Percentiles rank a stretch among this genome's conserved stretches.
Evolutionary conservation across 495 filamentous ascomycete genomes (phyloP).

Genomic region (Daldinia vernicosa): DNA sequence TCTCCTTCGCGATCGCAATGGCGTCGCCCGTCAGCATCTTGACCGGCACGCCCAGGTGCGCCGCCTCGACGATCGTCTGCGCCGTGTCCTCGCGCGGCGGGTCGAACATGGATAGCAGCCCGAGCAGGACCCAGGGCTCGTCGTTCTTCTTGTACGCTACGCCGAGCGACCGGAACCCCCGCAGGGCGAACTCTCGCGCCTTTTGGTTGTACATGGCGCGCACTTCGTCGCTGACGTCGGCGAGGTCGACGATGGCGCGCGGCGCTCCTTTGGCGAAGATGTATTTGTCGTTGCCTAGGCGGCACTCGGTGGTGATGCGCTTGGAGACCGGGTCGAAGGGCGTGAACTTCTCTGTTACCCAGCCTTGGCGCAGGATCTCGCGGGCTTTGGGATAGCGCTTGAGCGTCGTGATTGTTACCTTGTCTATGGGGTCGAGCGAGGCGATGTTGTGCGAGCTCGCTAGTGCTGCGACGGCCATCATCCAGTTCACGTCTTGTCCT

Average conservation of each 20-base stretch:
- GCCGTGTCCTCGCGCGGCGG: slow-evolving; percentile 91
- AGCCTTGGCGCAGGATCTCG: slow-evolving; percentile 69
- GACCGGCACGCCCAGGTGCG: slow-evolving; percentile 83
- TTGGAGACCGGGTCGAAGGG: slow-evolving; percentile 96
- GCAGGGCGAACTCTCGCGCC: slow-evolving; percentile 84
- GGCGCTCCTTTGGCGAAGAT: slow-evolving; percentile 91
- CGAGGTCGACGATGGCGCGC: slow-evolving; percentile 78
- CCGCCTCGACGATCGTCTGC: slow-evolving; percentile 87
- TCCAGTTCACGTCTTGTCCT: slow-evolving; percentile 80
- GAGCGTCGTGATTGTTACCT: slow-evolving; percentile 85
- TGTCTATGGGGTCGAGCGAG: slow-evolving; percentile 92
- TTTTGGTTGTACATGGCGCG: slow-evolving; percentile 82
- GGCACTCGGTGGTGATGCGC: slow-evolving; percentile 84
- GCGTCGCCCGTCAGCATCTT: slow-evolving; percentile 98
- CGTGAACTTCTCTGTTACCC: slow-evolving; percentile 79
- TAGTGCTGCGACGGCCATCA: slow-evolving; percentile 89
- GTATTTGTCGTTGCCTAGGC: slow-evolving; percentile 73
- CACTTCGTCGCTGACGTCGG: slow-evolving; percentile 75
- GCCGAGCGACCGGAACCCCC: slow-evolving; percentile 91
- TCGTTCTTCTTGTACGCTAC: slow-evolving; percentile 84
- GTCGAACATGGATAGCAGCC: slow-evolving; percentile 90
- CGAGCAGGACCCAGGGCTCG: slow-evolving; percentile 84
- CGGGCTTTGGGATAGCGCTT: slow-evolving; percentile 80
- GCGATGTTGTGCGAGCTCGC: slow-evolving; percentile 91
- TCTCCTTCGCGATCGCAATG: slow-evolving; percentile 90